Evolutionary conservation across 768 basidiomycete genomes (phyloP).

Genomic region (Boletus insuetus): DNA sequence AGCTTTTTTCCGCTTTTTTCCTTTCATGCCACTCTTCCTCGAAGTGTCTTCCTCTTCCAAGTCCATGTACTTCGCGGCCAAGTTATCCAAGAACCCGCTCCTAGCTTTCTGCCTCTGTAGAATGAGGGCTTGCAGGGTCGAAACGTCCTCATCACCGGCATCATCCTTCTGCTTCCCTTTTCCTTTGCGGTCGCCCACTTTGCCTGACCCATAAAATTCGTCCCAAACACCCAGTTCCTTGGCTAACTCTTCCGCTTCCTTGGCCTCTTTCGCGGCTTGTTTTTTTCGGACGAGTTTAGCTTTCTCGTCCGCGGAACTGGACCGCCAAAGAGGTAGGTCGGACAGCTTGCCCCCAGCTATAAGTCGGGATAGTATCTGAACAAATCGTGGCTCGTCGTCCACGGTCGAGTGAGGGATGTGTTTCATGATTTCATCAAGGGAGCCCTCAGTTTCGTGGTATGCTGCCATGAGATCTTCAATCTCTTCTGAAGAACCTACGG

Average conservation of each 20-base stretch:
- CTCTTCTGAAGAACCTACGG: conserved; percentile 82
- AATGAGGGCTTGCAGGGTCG: conserved; percentile 78
- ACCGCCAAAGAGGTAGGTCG: conserved; percentile 59
- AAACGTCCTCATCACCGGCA: conserved; percentile 51
- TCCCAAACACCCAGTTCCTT: conserved; percentile 93
- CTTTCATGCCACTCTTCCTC: conserved; percentile 42
- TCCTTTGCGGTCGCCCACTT: conserved; percentile 54
- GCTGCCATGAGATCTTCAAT: conserved; percentile 71
- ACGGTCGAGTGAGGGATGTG: conserved; percentile 82
- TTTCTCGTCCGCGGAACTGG: conserved; percentile 75
- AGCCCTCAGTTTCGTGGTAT: conserved; percentile 70
- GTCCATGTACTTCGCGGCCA: conserved; percentile 72
- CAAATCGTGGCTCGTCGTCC: conserved; percentile 84
- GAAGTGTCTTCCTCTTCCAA: conserved; percentile 31
- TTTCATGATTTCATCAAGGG: conserved; percentile 77
- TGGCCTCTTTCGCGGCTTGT: conserved; percentile 72
- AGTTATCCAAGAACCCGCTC: conserved; percentile 69
- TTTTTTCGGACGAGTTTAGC: conserved; percentile 71
- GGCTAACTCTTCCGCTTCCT: conserved; percentile 80
- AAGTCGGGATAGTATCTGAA: conserved; percentile 61
- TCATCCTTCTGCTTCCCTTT: conserved; percentile 49
- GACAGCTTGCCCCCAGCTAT: conserved; percentile 62
- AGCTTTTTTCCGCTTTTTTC: conserved; percentile 52
- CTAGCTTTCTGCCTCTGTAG: conserved; percentile 69
- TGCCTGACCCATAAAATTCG: conserved; percentile 83